A percentile compares a stretch with the other conserved stretches of the same genome.
phyloP scores from a whole-genome alignment of 441 rosid genomes.

The Euphorbia schlechtendalii region DNA sequence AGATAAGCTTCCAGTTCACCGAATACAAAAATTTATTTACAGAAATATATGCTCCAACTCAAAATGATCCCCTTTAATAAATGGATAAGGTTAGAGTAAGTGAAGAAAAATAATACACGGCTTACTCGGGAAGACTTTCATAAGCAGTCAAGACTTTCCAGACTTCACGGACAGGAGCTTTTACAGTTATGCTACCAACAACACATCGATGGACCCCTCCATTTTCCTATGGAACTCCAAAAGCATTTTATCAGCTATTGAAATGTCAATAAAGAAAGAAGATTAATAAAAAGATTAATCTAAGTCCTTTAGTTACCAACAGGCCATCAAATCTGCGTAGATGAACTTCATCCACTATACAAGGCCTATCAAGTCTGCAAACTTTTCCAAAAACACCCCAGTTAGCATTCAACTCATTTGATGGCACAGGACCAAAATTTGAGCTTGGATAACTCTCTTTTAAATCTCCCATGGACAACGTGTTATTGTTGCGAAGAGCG shows the following conservation, averaged over 20 bases:
- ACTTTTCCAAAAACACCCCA: conserved; percentile 86
- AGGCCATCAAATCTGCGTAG: conserved; percentile 93
- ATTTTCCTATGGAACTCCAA: conserved; percentile 71
- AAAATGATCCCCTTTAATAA: not conserved
- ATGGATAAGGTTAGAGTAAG: not conserved
- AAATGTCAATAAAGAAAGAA: conserved; percentile 18
- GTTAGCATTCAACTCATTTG: conserved; percentile 45
- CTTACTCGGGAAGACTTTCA: conserved; percentile 94
- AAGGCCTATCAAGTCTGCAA: conserved; percentile 71
- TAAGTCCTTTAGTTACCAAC: conserved; percentile 50
- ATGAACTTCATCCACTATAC: conserved; percentile 91
- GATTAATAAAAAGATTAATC: conserved; percentile 23
- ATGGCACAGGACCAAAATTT: conserved; percentile 31
- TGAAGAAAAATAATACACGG: conserved; percentile 7
- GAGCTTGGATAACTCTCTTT: conserved; percentile 32
- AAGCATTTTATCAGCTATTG: conserved; percentile 28
- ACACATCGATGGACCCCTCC: conserved; percentile 97
- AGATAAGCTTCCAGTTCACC: not conserved
- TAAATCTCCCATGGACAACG: conserved; percentile 22
- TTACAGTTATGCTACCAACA: conserved; percentile 88
- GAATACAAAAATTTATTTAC: not conserved
- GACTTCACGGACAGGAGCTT: conserved; percentile 86
- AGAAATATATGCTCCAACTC: not conserved
- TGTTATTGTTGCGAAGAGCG: conserved; percentile 25
- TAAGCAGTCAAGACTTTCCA: conserved; percentile 92